Percentiles rank a stretch among this genome's conserved stretches.
Conservation (phyloP, 768 basidiomycete genomes). For the Crassisporium funariophilum region DNA sequence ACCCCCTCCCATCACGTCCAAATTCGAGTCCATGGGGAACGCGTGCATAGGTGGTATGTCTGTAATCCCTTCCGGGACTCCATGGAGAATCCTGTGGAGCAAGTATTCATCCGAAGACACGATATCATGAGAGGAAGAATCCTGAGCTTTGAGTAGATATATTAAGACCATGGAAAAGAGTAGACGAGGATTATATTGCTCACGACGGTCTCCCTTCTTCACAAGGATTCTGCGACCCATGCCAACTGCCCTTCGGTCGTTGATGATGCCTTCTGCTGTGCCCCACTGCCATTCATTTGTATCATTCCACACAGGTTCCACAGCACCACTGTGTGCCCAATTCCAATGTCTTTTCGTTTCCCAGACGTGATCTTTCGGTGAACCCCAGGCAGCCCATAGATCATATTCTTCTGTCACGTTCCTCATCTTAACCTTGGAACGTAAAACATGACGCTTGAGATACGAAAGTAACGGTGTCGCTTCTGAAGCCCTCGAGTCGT, state of each 20-base stretch:
- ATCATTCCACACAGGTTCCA: slow-evolving; percentile 74
- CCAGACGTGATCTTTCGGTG: slow-evolving; percentile 31
- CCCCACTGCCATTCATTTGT: slow-evolving; percentile 61
- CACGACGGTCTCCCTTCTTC: slow-evolving; percentile 72
- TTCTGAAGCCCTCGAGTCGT: slow-evolving; percentile 63
- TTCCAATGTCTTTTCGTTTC: slow-evolving; percentile 42
- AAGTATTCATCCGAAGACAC: slow-evolving; percentile 60
- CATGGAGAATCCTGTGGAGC: slow-evolving; percentile 76
- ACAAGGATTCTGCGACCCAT: slow-evolving; percentile 80
- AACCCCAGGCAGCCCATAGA: slow-evolving; percentile 83
- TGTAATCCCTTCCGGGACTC: slow-evolving; percentile 82
- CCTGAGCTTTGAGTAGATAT: slow-evolving; percentile 40
- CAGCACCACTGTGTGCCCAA: slow-evolving; percentile 69
- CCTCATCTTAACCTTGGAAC: slow-evolving; percentile 84
- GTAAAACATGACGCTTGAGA: slow-evolving; percentile 83
- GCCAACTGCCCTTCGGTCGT: slow-evolving; percentile 70
- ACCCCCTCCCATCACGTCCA: slow-evolving; percentile 96
- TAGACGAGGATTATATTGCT: slow-evolving; percentile 32
- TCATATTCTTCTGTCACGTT: slow-evolving; percentile 80
- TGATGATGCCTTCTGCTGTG: slow-evolving; percentile 47
- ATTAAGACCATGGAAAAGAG: not conserved
- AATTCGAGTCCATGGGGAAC: slow-evolving; percentile 92
- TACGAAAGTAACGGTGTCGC: slow-evolving; percentile 63
- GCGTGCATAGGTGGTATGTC: slow-evolving; percentile 80
- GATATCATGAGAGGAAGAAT: slow-evolving; percentile 57